A percentile compares a stretch with the other conserved stretches of the same genome.
phyloP scores from a whole-genome alignment of 768 basidiomycete genomes.

The Stropharia rugosoannulata region DNA sequence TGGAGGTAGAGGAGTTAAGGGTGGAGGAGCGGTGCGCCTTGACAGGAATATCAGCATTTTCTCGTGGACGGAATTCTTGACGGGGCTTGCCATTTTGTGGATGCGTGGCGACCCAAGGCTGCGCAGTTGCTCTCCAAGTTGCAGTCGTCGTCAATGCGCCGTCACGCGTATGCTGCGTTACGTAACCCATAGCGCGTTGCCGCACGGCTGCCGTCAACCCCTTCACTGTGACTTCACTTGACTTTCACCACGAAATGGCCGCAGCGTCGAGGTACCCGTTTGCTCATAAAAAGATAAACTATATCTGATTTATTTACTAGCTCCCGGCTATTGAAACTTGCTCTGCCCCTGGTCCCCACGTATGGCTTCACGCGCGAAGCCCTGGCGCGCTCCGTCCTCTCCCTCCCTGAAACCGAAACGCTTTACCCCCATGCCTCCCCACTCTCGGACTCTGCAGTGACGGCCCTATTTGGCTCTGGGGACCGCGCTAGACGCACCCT shows the following conservation, averaged over 20 bases:
- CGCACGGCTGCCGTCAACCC: too few relatives aligned
- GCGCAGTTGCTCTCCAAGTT: too few relatives aligned
- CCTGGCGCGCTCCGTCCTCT: conserved; percentile 61
- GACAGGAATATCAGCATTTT: too few relatives aligned
- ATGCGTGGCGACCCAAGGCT: too few relatives aligned
- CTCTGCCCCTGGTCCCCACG: conserved; percentile 60
- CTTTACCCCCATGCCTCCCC: conserved; percentile 44
- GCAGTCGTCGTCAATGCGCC: too few relatives aligned
- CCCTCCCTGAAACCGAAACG: conserved; percentile 43
- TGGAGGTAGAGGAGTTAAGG: too few relatives aligned
- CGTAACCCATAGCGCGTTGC: too few relatives aligned
- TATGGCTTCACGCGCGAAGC: conserved; percentile 78
- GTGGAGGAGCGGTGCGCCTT: too few relatives aligned
- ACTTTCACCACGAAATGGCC: background rate
- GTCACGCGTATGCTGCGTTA: too few relatives aligned
- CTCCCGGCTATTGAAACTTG: conserved; percentile 51
- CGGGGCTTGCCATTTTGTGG: too few relatives aligned
- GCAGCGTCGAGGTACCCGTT: background rate
- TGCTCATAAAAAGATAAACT: background rate
- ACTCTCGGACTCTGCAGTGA: conserved; percentile 68
- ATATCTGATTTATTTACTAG: conserved; percentile 12
- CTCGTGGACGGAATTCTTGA: too few relatives aligned
- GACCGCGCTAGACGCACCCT: conserved; percentile 64
- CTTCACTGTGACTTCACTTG: too few relatives aligned
- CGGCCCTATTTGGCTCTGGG: conserved; percentile 71